Percentiles rank a stretch among this genome's conserved stretches.
Conservation (phyloP, 176 grass and related monocot genomes). For the Rhipidocladum racemiflorum region DNA sequence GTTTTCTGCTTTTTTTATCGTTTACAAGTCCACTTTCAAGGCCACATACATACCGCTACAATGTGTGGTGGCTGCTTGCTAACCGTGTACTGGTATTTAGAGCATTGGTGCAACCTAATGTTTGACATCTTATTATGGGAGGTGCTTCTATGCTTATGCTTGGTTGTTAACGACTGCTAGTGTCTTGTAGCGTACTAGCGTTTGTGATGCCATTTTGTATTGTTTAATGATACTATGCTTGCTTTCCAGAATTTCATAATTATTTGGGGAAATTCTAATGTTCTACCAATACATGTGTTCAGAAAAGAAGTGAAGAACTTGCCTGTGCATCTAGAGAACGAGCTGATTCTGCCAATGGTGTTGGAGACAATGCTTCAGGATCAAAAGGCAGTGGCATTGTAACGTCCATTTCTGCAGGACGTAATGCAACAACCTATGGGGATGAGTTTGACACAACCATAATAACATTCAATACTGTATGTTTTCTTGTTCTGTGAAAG, state of each 20-base stretch:
- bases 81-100: neutral
- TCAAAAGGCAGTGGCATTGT: conserved; percentile 50
- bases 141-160: neutral
- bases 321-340: conserved; percentile 62
- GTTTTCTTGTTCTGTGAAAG: conserved; percentile 33
- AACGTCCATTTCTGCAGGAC: conserved; percentile 55
- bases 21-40: neutral
- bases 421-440: conserved; percentile 52
- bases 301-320: conserved; percentile 84
- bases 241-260: neutral
- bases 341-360: conserved; percentile 57
- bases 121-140: conserved; percentile 1
- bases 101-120: neutral
- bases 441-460: conserved; percentile 88
- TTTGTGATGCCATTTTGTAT: neutral
- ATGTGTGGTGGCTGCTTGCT: neutral
- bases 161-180: neutral
- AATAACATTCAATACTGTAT: conserved; percentile 80
- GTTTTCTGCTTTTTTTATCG: neutral
- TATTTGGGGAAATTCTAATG: conserved; percentile 18
- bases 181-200: neutral
- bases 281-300: conserved; percentile 34
- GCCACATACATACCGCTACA: neutral
- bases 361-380: conserved; percentile 45
- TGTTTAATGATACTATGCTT: neutral